phyloP scores from a whole-genome alignment of 2,329 filamentous ascomycete genomes.

The Trichothecium roseum region DNA sequence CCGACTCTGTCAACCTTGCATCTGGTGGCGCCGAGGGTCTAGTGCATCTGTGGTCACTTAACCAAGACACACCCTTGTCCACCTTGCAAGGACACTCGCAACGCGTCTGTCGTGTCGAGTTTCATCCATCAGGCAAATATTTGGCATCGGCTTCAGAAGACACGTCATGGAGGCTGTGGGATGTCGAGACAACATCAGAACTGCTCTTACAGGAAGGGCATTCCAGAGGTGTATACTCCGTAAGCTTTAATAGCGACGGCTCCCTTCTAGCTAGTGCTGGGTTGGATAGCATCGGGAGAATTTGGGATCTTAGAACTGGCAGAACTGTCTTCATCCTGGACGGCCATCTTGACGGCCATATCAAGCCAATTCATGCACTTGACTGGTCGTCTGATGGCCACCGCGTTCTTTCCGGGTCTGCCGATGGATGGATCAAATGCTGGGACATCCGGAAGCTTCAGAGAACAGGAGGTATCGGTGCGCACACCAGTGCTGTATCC shows the following conservation, averaged over 20 bases:
- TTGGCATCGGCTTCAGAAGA: slow-evolving; percentile 91
- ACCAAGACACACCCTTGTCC: slow-evolving; percentile 72
- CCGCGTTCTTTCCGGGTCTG: slow-evolving; percentile 84
- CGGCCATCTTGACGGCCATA: slow-evolving; percentile 68
- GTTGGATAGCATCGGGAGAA: slow-evolving; percentile 83
- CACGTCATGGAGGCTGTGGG: slow-evolving; percentile 95
- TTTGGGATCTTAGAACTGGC: slow-evolving; percentile 91
- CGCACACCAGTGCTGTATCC: slow-evolving; percentile 83
- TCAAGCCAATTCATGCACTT: slow-evolving; percentile 84
- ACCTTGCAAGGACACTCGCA: slow-evolving; percentile 76
- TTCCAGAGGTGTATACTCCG: slow-evolving; percentile 81
- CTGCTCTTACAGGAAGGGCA: slow-evolving; percentile 88
- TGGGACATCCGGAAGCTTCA: slow-evolving; percentile 93
- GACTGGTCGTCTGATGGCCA: slow-evolving; percentile 91
- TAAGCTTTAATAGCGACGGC: slow-evolving; percentile 85
- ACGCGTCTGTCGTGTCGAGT: slow-evolving; percentile 84
- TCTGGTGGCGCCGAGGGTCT: slow-evolving; percentile 84
- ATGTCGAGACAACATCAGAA: slow-evolving; percentile 76
- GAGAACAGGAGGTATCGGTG: slow-evolving; percentile 74
- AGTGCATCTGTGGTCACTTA: slow-evolving; percentile 83
- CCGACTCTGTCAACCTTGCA: slow-evolving; percentile 70
- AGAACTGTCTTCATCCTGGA: slow-evolving; percentile 94
- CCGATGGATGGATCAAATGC: slow-evolving; percentile 93
- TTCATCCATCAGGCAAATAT: slow-evolving; percentile 85
- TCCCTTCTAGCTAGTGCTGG: slow-evolving; percentile 87